Evolutionary conservation across 1,284 basidiomycete genomes (phyloP).

Genomic region (Inonotus obliquus): DNA sequence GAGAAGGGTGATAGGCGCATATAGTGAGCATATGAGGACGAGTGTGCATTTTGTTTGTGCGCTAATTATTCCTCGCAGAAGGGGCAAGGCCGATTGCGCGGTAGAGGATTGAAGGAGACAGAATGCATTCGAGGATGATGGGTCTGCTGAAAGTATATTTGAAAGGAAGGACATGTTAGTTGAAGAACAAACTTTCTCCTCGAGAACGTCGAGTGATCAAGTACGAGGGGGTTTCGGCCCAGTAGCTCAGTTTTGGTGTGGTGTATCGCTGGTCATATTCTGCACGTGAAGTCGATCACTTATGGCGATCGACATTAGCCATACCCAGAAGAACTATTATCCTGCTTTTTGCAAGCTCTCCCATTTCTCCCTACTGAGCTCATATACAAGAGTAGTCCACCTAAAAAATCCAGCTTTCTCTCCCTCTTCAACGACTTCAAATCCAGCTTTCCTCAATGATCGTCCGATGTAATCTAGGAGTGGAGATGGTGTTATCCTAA

Average conservation of each 20-base stretch:
- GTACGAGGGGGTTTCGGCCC: no score
- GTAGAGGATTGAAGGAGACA: constrained; percentile 60
- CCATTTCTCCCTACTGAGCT: constrained; percentile 42
- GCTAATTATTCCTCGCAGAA: constrained; percentile 42
- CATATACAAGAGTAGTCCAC: constrained; percentile 45
- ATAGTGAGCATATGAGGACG: constrained; percentile 57
- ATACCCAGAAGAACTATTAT: no score
- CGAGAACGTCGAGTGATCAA: no score
- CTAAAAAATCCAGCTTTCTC: constrained; percentile 45
- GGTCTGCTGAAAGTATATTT: constrained; percentile 34
- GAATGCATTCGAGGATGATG: constrained; percentile 31
- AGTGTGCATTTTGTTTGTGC: constrained; percentile 26
- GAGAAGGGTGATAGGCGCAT: constrained; percentile 41
- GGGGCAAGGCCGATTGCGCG: constrained; percentile 56
- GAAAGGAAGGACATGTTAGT: constrained; percentile 26
- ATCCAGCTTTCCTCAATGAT: constrained; percentile 46
- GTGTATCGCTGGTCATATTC: no score
- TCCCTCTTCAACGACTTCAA: constrained; percentile 39
- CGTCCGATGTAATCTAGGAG: constrained; percentile 47
- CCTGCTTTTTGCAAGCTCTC: constrained; percentile 17
- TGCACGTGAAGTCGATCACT: neutral
- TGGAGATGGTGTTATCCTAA: constrained; percentile 46
- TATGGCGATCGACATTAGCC: no score
- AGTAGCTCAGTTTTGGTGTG: no score
- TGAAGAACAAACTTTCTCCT: neutral